phyloP scores from a whole-genome alignment of 2,329 filamentous ascomycete species.

The Phaeosphaeriaceae sp. region DNA sequence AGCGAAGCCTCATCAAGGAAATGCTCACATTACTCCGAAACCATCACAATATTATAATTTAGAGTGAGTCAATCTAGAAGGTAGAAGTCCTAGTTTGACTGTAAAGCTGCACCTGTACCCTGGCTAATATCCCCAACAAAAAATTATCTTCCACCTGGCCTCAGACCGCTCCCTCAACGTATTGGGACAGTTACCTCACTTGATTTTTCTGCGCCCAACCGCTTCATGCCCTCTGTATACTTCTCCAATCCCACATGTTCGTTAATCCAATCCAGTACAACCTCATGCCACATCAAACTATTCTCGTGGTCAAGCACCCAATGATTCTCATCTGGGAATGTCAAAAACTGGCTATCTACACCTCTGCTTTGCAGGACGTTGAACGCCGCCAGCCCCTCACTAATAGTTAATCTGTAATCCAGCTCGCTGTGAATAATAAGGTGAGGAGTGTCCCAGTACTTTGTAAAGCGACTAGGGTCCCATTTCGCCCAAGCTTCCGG shows the following conservation, averaged over 20 bases:
- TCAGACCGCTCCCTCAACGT: neutral
- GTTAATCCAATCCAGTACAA: conserved; percentile 80
- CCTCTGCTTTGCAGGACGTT: conserved; percentile 80
- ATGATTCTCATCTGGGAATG: conserved; percentile 80
- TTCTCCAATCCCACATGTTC: conserved; percentile 60
- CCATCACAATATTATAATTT: too few species aligned
- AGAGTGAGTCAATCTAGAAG: too few species aligned
- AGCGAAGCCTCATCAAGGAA: neutral
- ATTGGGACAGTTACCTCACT: neutral
- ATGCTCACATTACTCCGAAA: neutral
- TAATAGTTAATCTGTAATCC: conserved; percentile 86
- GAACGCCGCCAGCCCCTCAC: conserved; percentile 84
- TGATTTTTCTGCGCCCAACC: neutral
- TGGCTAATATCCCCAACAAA: too few species aligned
- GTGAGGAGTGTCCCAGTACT: conserved; percentile 84
- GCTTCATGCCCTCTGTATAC: conserved; percentile 39
- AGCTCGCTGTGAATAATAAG: conserved; percentile 89
- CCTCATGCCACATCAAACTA: conserved; percentile 84
- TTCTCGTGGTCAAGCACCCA: conserved; percentile 95
- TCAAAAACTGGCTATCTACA: conserved; percentile 77
- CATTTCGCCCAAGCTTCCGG: conserved; percentile 60
- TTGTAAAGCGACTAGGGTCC: conserved; percentile 62
- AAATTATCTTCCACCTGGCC: neutral
- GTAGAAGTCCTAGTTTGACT: too few species aligned
- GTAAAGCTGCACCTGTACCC: too few species aligned